Evolutionary conservation across 2,329 filamentous ascomycete species (phyloP).

Genomic region (Colletotrichum gloeosporioides): DNA sequence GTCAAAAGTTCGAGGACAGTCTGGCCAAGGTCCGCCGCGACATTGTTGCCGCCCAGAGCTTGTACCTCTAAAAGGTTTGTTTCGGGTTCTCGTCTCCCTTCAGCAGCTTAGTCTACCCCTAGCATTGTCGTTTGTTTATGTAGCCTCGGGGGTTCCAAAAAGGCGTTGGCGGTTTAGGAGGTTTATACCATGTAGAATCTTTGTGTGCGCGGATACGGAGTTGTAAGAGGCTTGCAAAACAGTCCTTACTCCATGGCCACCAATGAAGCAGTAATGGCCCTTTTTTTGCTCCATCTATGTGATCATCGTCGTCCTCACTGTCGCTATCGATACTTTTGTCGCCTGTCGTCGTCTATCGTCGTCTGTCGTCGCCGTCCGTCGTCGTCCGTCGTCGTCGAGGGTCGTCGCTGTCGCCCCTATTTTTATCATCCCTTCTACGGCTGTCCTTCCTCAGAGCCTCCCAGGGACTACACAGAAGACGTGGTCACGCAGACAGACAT

Average conservation of each 20-base stretch:
- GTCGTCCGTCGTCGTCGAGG: not conserved
- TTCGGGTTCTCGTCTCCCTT: not conserved
- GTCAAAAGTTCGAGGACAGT: conserved; percentile 88
- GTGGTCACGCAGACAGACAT: not conserved
- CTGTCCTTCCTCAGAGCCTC: not conserved
- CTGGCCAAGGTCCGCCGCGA: conserved; percentile 88
- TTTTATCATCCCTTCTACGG: fast-evolving
- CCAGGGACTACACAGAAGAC: not conserved
- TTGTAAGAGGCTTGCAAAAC: not conserved
- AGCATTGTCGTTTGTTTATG: conserved; percentile 5
- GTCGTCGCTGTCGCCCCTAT: not conserved
- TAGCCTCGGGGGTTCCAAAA: not conserved
- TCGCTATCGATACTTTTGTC: too few relatives aligned
- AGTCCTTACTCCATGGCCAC: conserved; percentile 14
- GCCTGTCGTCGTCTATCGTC: too few relatives aligned
- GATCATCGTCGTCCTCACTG: too few relatives aligned
- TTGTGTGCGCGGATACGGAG: conserved; percentile 12
- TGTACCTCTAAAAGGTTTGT: conserved; percentile 73
- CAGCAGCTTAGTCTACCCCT: not conserved
- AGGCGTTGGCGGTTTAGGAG: conserved; percentile 11
- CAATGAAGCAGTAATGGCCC: conserved; percentile 24
- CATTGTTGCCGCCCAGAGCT: conserved; percentile 91
- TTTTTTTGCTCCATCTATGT: not conserved
- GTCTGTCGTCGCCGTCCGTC: too few relatives aligned
- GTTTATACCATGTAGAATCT: conserved; percentile 19